Percentiles rank a stretch among this genome's conserved stretches.
phyloP scores from a whole-genome alignment of 768 basidiomycete genomes.

The Pleurotus giganteus region DNA sequence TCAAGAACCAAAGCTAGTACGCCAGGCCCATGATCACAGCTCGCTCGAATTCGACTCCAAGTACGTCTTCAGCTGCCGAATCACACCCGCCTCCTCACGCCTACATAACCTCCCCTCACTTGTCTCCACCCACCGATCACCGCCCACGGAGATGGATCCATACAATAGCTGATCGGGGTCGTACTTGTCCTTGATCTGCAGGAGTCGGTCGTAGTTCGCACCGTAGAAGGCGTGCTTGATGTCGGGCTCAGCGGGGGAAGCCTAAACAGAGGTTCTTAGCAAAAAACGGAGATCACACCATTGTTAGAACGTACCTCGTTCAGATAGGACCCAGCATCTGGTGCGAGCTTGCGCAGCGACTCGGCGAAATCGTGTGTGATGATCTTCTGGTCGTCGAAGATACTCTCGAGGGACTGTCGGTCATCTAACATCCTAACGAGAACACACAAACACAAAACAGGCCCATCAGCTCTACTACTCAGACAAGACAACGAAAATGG shows the following conservation, averaged over 20 bases:
- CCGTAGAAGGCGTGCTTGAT: constrained; percentile 5
- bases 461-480: not conserved
- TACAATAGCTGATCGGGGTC: constrained; percentile 1
- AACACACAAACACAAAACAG: not conserved
- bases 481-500: not conserved
- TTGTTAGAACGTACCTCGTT: not conserved
- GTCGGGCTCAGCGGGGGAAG: not conserved
- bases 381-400: not conserved
- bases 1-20: too few species aligned
- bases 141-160: not conserved
- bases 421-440: constrained; percentile 1
- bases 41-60: too few species aligned
- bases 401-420: not conserved
- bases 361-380: constrained; percentile 3
- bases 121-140: not conserved
- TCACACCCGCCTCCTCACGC: too few species aligned
- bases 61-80: too few species aligned
- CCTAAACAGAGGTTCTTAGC: not conserved
- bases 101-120: not conserved
- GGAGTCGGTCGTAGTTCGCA: not conserved
- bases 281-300: not conserved
- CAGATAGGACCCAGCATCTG: constrained; percentile 1
- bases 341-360: not conserved
- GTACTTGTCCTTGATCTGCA: constrained; percentile 1
- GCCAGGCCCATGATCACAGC: too few species aligned